A percentile compares a stretch with the other conserved stretches of the same genome.
phyloP scores from a whole-genome alignment of 306 rosid genomes.

The Prunus padus region DNA sequence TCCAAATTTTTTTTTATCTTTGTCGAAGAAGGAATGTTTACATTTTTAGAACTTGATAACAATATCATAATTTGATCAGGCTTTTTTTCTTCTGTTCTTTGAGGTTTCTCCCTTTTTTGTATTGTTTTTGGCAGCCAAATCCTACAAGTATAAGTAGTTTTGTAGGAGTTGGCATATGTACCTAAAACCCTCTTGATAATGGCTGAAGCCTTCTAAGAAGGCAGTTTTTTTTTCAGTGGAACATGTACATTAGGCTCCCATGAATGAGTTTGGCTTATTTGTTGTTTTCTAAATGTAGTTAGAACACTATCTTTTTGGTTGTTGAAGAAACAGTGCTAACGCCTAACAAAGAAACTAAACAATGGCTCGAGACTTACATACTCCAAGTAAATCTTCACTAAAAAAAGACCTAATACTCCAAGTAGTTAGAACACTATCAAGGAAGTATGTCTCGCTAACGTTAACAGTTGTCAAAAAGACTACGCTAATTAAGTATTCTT shows the following conservation, averaged over 20 bases:
- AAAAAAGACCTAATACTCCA: too few relatives aligned
- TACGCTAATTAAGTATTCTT: too few relatives aligned
- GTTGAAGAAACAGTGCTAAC: too few relatives aligned
- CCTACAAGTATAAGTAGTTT: conserved; percentile 8
- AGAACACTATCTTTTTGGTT: too few relatives aligned
- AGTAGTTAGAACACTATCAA: too few relatives aligned
- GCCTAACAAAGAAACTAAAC: too few relatives aligned
- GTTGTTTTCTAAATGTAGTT: too few relatives aligned
- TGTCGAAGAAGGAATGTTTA: conserved; percentile 19
- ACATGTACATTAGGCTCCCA: not conserved
- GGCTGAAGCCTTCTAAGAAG: conserved; percentile 19
- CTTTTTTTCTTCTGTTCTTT: conserved; percentile 20
- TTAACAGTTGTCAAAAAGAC: too few relatives aligned
- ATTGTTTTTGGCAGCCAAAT: conserved; percentile 6
- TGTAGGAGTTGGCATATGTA: conserved; percentile 13
- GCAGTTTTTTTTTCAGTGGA: not conserved
- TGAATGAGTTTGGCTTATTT: not conserved
- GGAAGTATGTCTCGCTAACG: too few relatives aligned
- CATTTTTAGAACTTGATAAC: conserved; percentile 29
- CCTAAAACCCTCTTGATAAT: not conserved
- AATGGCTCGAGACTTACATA: too few relatives aligned
- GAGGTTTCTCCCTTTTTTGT: conserved; percentile 9
- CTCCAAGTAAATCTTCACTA: too few relatives aligned
- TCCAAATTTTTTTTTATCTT: conserved; percentile 14
- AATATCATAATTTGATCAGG: conserved; percentile 10